A percentile compares a stretch with the other conserved stretches of the same genome.
Evolutionary conservation across 2,329 filamentous ascomycete genomes (phyloP).

Genomic region (Botrytis elliptica): DNA sequence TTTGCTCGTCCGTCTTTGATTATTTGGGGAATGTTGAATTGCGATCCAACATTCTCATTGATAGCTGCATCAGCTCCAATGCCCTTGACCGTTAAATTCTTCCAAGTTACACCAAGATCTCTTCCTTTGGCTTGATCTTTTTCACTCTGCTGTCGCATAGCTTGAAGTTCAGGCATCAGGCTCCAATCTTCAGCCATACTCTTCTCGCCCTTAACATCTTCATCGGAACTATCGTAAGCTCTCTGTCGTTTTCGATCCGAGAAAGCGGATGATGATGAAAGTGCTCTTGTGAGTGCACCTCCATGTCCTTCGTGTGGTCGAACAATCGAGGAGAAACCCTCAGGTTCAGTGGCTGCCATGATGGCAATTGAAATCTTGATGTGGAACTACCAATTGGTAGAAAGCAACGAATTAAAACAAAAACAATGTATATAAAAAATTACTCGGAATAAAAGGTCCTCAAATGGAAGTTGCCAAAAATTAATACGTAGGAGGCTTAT

Average conservation of each 20-base stretch:
- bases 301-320: background rate
- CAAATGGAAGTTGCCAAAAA: background rate
- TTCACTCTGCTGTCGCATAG: constrained; percentile 28
- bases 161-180: constrained; percentile 36
- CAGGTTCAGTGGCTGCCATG: constrained; percentile 27
- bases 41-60: constrained; percentile 35
- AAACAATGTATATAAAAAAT: background rate
- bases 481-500: background rate
- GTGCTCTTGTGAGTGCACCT: constrained; percentile 21
- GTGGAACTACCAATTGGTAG: background rate
- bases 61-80: constrained; percentile 36
- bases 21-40: constrained; percentile 30
- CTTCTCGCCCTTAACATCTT: constrained; percentile 27
- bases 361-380: background rate
- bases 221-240: constrained; percentile 30
- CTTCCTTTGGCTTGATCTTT: constrained; percentile 38
- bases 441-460: background rate
- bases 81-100: constrained; percentile 36
- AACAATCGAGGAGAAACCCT: constrained; percentile 21
- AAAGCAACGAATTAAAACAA: background rate
- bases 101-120: constrained; percentile 38
- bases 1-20: constrained; percentile 53
- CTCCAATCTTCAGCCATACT: constrained; percentile 32
- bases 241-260: constrained; percentile 25
- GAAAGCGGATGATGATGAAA: constrained; percentile 21